A percentile compares a stretch with the other conserved stretches of the same genome.
Evolutionary conservation across 192 early-diverging fungal genomes (phyloP).

Genomic region (Rhizophagus clarus): DNA sequence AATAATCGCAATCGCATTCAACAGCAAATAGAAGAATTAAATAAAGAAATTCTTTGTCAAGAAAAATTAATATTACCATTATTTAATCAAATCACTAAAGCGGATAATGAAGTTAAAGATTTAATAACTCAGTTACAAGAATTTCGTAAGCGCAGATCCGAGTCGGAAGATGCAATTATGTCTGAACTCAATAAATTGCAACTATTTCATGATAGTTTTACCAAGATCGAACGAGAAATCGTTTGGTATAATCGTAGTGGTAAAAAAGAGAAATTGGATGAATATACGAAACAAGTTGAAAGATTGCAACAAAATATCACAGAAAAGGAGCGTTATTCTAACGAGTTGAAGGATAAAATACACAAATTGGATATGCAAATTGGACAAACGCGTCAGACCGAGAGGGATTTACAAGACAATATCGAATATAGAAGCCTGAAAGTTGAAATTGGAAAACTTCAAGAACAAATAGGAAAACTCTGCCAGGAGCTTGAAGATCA

Average conservation of each 20-base stretch:
- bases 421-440: slow-evolving; percentile 41
- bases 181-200: neutral
- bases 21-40: neutral
- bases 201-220: neutral
- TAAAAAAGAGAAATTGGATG: neutral
- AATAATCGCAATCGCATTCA: neutral
- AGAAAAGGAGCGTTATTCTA: slow-evolving; percentile 24
- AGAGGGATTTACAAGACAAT: slow-evolving; percentile 54
- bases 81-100: neutral
- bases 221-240: neutral
- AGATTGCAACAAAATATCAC: neutral
- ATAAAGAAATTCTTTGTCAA: neutral
- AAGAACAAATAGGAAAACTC: slow-evolving; percentile 39
- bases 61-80: neutral
- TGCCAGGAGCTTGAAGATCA: neutral
- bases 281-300: neutral
- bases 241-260: neutral
- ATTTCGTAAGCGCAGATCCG: neutral
- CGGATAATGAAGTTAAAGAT: neutral
- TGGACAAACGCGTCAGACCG: slow-evolving; percentile 37
- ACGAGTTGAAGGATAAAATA: slow-evolving; percentile 37
- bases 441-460: slow-evolving; percentile 38
- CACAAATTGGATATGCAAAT: slow-evolving; percentile 41
- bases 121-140: neutral
- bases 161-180: neutral